Percentiles rank a stretch among this genome's conserved stretches.
phyloP scores from a whole-genome alignment of 1,139 yeast species.

The Candida sp. region DNA sequence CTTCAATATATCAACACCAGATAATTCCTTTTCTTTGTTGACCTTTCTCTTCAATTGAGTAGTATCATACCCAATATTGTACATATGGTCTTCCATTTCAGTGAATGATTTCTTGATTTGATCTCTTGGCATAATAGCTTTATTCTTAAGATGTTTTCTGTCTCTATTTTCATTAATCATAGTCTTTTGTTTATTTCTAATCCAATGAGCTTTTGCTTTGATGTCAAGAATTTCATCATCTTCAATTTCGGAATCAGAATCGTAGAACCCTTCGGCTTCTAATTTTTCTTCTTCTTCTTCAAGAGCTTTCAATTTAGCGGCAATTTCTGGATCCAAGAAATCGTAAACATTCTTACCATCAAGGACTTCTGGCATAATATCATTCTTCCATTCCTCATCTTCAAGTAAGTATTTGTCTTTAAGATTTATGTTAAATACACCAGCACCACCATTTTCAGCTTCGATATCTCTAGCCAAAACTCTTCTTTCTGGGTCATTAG shows the following conservation, averaged over 20 bases:
- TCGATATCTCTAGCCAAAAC: conserved; percentile 84
- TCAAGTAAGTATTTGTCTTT: conserved; percentile 89
- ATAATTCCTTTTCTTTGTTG: conserved; percentile 37
- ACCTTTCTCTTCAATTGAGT: conserved; percentile 52
- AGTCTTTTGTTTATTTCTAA: conserved; percentile 89
- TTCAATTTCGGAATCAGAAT: conserved; percentile 73
- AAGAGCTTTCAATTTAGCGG: conserved; percentile 86
- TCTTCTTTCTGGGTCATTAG: conserved; percentile 80
- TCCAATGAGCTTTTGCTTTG: conserved; percentile 89
- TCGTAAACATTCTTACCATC: conserved; percentile 98
- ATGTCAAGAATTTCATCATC: conserved; percentile 68
- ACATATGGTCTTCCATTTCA: conserved; percentile 87
- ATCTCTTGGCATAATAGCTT: conserved; percentile 92
- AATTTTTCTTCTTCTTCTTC: conserved; percentile 97
- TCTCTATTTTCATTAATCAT: conserved; percentile 88
- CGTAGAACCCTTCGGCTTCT: conserved; percentile 94
- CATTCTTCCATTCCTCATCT: conserved; percentile 97
- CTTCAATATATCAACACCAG: conserved; percentile 76
- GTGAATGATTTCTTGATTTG: conserved; percentile 71
- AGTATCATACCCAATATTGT: conserved; percentile 86
- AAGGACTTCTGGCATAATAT: conserved; percentile 92
- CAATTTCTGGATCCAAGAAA: conserved; percentile 94
- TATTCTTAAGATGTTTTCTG: conserved; percentile 84
- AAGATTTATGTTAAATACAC: conserved; percentile 91
- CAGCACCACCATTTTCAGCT: conserved; percentile 97